phyloP scores from a whole-genome alignment of 139 green algal species.

The Chlamydomonas eustigma region DNA sequence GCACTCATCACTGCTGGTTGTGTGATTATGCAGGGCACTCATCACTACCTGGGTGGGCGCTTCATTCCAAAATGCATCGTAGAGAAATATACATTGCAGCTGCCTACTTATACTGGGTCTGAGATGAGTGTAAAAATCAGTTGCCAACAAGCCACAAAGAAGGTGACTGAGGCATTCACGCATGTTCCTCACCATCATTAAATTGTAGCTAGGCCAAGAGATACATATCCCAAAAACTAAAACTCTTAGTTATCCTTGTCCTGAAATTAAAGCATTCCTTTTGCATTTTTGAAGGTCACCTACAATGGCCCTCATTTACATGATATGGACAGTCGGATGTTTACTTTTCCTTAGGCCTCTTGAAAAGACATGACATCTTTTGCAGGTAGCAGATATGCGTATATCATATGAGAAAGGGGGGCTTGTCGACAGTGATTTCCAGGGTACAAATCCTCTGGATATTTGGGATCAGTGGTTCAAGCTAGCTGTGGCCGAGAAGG shows the following conservation, averaged over 20 bases:
- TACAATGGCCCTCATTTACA: no score
- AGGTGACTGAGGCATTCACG: no score
- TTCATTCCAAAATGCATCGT: conserved; percentile 86
- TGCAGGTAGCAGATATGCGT: conserved; percentile 62
- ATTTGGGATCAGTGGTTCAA: conserved; percentile 64
- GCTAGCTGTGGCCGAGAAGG: conserved; percentile 32
- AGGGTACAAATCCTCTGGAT: conserved; percentile 53
- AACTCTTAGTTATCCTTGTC: no score
- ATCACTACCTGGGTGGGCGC: conserved; percentile 92
- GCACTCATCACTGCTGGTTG: not conserved
- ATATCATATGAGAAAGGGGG: conserved; percentile 52
- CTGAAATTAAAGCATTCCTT: no score
- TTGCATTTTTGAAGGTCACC: no score
- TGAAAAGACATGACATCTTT: not conserved
- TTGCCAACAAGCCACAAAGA: no score
- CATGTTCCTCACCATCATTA: no score
- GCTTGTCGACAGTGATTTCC: conserved; percentile 42
- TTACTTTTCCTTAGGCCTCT: not conserved
- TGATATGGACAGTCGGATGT: no score
- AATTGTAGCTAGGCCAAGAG: no score
- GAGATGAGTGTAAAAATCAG: not conserved
- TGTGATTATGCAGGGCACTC: conserved; percentile 46
- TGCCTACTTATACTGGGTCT: conserved; percentile 47
- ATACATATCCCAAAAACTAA: no score
- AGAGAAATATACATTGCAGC: conserved; percentile 66